These are phyloP conservation scores for Crithidia fasciculata DNA, from an alignment of 208 protist genomes.

Conservation along the genomic window DNA sequence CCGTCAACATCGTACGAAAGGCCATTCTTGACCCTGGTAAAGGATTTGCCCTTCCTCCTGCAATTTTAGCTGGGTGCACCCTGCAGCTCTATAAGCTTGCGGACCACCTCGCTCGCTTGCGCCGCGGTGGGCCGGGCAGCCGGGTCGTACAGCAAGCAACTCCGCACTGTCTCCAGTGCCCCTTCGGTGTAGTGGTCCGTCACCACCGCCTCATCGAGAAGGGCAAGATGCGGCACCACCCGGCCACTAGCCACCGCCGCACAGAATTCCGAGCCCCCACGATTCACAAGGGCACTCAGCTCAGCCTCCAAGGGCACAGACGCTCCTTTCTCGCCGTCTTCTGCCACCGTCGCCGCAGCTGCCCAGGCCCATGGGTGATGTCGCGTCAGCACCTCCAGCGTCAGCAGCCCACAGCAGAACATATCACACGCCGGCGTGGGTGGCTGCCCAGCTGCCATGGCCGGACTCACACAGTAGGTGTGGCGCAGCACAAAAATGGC, in stretches of 20 bases:
- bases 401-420: conserved; percentile 61
- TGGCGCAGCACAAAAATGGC: background rate
- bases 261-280: background rate
- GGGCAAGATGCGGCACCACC: background rate
- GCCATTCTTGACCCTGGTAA: too few species aligned
- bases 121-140: background rate
- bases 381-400: conserved; percentile 53
- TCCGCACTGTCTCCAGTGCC: background rate
- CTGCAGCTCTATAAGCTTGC: too few species aligned
- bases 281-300: background rate
- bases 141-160: background rate
- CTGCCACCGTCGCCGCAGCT: background rate
- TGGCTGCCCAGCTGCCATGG: conserved; percentile 45
- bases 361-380: background rate
- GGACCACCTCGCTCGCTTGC: background rate
- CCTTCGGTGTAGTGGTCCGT: background rate
- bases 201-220: background rate
- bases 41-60: too few species aligned
- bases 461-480: background rate
- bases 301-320: background rate
- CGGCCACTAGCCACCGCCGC: background rate
- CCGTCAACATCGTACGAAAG: too few species aligned
- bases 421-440: conserved; percentile 59
- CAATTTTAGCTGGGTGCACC: too few species aligned
- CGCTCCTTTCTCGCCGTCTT: background rate